Conservation (phyloP, 169 alveolate genomes). For the Eimeria falciformis region DNA sequence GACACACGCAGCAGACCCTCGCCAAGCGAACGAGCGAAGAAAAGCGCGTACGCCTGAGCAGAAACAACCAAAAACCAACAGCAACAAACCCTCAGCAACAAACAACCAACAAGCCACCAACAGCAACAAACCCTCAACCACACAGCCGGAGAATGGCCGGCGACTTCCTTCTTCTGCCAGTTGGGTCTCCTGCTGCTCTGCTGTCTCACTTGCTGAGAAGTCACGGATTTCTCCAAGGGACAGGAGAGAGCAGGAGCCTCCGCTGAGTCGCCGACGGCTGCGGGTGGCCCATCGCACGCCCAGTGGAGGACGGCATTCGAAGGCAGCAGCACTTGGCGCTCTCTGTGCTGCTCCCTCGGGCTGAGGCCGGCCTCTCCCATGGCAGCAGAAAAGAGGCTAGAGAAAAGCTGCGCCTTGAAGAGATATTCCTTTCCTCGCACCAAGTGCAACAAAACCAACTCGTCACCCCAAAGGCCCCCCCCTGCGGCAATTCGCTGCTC, state of each 20-base stretch:
- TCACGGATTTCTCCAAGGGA: background rate
- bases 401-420: conserved; percentile 40
- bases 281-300: background rate
- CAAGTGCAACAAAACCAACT: conserved; percentile 22
- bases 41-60: background rate
- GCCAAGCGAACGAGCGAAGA: background rate
- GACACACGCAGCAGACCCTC: background rate
- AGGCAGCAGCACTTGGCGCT: conserved; percentile 7
- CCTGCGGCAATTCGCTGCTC: background rate
- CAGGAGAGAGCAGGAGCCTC: background rate
- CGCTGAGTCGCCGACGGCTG: background rate
- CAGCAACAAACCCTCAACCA: background rate
- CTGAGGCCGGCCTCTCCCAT: background rate
- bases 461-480: too few relatives aligned
- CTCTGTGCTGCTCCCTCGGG: background rate
- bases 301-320: conserved; percentile 34
- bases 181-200: too few relatives aligned
- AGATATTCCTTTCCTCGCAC: conserved; percentile 59
- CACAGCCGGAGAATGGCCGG: too few relatives aligned
- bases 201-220: conserved; percentile 17
- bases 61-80: background rate
- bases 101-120: background rate
- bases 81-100: background rate
- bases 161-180: too few relatives aligned
- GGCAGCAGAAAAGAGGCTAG: background rate